Evolutionary conservation across 352 stramenopile genomes (phyloP).

Genomic region (Pythium dissotocum): DNA sequence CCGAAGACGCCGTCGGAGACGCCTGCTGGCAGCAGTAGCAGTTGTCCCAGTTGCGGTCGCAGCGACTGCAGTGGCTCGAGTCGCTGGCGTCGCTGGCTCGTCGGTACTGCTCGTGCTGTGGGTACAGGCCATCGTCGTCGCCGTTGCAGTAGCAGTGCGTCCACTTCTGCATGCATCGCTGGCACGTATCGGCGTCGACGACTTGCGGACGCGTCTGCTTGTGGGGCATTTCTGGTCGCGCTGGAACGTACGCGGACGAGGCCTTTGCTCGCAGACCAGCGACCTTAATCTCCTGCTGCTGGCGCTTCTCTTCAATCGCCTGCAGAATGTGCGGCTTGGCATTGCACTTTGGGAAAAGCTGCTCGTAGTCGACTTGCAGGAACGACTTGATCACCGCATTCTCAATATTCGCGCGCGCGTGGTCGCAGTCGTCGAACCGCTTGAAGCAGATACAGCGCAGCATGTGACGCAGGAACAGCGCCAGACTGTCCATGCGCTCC

Average conservation of each 20-base stretch:
- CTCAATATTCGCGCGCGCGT: slow-evolving; percentile 69
- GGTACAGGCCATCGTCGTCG: slow-evolving; percentile 70
- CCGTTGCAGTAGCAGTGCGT: slow-evolving; percentile 89
- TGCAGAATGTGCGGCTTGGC: slow-evolving; percentile 62
- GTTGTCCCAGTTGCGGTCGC: slow-evolving; percentile 65
- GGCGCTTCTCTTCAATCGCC: slow-evolving; percentile 69
- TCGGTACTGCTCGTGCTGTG: slow-evolving; percentile 23
- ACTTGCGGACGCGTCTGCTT: slow-evolving; percentile 38
- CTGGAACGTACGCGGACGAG: slow-evolving; percentile 39
- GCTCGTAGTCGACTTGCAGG: slow-evolving; percentile 67
- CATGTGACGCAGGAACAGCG: slow-evolving; percentile 76
- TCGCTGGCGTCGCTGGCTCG: slow-evolving; percentile 58
- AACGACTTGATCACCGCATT: slow-evolving; percentile 75
- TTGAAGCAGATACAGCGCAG: slow-evolving; percentile 70
- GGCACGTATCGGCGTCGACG: slow-evolving; percentile 72
- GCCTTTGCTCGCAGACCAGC: slow-evolving; percentile 59
- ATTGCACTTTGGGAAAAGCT: slow-evolving; percentile 53
- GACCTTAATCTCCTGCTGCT: slow-evolving; percentile 65
- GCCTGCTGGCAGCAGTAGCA: slow-evolving; percentile 79
- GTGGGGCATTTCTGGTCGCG: slow-evolving; percentile 32
- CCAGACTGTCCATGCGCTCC: slow-evolving; percentile 83
- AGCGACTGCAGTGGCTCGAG: slow-evolving; percentile 67
- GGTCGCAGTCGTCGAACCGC: slow-evolving; percentile 66
- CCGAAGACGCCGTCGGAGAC: slow-evolving; percentile 63
- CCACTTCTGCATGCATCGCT: slow-evolving; percentile 81